A percentile compares a stretch with the other conserved stretches of the same genome.
Evolutionary conservation across 441 rosid species (phyloP).

Genomic region (Syzygium malaccense): DNA sequence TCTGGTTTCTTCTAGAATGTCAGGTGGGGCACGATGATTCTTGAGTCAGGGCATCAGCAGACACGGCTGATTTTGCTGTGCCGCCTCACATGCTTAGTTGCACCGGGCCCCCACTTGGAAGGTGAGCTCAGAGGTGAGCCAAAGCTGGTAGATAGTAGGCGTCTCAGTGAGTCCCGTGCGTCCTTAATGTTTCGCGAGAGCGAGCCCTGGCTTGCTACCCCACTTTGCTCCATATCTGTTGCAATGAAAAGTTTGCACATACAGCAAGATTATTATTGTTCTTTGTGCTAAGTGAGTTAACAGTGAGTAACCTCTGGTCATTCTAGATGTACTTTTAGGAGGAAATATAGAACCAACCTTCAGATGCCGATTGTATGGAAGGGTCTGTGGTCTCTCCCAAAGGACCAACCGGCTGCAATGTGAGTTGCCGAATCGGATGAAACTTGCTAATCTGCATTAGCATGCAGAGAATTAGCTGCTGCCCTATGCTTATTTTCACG

Average conservation of each 20-base stretch:
- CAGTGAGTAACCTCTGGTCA: not conserved
- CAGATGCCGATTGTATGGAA: slow-evolving; percentile 4
- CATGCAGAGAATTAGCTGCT: not conserved
- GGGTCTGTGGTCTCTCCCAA: slow-evolving; percentile 1
- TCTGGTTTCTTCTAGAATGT: slow-evolving; percentile 17
- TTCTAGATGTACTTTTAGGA: not conserved
- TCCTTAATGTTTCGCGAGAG: slow-evolving; percentile 10
- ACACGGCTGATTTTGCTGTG: slow-evolving; percentile 5
- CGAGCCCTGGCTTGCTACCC: not conserved
- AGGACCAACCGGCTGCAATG: slow-evolving; percentile 7
- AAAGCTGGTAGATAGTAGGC: slow-evolving; percentile 17
- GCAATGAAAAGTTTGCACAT: not conserved
- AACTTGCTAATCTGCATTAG: slow-evolving; percentile 50
- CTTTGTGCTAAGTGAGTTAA: not conserved
- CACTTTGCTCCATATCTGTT: not conserved
- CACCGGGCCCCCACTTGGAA: slow-evolving; percentile 6
- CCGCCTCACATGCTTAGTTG: slow-evolving; percentile 32
- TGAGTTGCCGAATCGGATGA: slow-evolving; percentile 18
- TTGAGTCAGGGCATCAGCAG: slow-evolving; percentile 27
- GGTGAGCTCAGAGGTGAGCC: slow-evolving; percentile 28
- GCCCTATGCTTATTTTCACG: not conserved
- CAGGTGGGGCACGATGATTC: slow-evolving; percentile 1
- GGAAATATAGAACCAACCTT: slow-evolving; percentile 22
- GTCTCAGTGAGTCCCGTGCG: slow-evolving; percentile 36
- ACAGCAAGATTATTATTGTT: not conserved